Conservation (phyloP, 805 yeast species). For the Debaryomyces prosopidis region DNA sequence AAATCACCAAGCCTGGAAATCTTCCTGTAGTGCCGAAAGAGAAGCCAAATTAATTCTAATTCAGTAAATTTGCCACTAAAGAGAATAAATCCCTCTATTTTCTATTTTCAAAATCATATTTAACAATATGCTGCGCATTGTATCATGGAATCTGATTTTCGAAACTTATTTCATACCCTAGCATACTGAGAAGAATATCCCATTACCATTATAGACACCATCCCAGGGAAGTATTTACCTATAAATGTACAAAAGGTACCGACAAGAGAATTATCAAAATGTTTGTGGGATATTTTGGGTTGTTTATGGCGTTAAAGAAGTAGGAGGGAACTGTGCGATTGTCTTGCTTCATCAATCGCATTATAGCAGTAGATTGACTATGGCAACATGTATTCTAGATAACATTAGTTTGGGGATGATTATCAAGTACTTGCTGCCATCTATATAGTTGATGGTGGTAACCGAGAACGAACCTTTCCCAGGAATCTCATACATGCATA, state of each 20-base stretch:
- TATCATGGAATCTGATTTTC: too few species aligned
- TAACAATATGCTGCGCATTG: too few species aligned
- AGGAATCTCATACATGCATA: background rate
- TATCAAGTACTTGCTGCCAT: conserved; percentile 10
- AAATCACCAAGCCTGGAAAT: too few species aligned
- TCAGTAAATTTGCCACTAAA: too few species aligned
- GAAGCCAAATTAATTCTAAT: too few species aligned
- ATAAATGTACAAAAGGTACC: background rate
- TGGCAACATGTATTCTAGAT: conserved; percentile 15
- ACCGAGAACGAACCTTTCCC: background rate
- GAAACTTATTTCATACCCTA: too few species aligned
- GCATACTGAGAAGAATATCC: too few species aligned
- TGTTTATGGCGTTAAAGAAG: conserved; percentile 10
- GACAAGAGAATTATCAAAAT: background rate
- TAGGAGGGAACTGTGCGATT: conserved; percentile 12
- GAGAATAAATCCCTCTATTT: too few species aligned
- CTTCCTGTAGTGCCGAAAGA: too few species aligned
- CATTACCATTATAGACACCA: too few species aligned
- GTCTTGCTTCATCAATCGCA: conserved; percentile 7
- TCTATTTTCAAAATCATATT: too few species aligned
- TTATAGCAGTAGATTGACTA: conserved; percentile 8
- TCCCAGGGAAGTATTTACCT: too few species aligned
- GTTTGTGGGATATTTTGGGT: conserved; percentile 4
- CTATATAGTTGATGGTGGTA: conserved; percentile 1
- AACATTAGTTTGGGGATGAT: conserved; percentile 15